These are phyloP conservation scores for Paraphaeosphaeria minitans DNA, from an alignment of 2,329 filamentous ascomycete species.

Conservation along the genomic window DNA sequence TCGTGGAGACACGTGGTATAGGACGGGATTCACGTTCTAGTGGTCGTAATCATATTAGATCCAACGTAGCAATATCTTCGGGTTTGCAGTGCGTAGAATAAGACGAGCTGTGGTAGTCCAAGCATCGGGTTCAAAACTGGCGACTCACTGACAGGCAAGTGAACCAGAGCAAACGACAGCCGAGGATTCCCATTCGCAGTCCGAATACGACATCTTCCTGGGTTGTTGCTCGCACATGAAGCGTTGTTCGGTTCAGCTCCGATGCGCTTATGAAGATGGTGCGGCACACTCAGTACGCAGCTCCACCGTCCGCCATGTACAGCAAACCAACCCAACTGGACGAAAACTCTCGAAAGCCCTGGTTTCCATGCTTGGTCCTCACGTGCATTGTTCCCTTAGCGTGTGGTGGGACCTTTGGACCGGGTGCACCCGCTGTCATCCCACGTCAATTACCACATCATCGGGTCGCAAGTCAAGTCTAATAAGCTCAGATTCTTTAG, in stretches of 20 bases:
- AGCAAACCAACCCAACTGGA: no score
- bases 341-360: no score
- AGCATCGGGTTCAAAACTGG: neutral
- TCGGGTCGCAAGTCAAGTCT: neutral
- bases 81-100: neutral
- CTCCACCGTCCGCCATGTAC: no score
- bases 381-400: neutral
- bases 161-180: no score
- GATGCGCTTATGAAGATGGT: no score
- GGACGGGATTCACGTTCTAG: slow-evolving; percentile 56
- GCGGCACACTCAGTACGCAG: no score
- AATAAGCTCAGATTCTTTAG: neutral
- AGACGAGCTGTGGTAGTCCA: neutral
- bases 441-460: neutral
- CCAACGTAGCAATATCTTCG: neutral
- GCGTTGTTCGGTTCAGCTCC: no score
- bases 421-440: neutral
- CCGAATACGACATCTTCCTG: no score
- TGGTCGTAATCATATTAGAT: neutral
- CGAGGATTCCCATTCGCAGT: neutral
- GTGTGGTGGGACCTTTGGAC: neutral
- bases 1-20: slow-evolving; percentile 67
- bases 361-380: neutral
- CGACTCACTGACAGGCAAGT: no score
- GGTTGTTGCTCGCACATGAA: no score